These are phyloP conservation scores for Penicillium expansum DNA, from an alignment of 2,329 filamentous ascomycete species.

Conservation along the genomic window DNA sequence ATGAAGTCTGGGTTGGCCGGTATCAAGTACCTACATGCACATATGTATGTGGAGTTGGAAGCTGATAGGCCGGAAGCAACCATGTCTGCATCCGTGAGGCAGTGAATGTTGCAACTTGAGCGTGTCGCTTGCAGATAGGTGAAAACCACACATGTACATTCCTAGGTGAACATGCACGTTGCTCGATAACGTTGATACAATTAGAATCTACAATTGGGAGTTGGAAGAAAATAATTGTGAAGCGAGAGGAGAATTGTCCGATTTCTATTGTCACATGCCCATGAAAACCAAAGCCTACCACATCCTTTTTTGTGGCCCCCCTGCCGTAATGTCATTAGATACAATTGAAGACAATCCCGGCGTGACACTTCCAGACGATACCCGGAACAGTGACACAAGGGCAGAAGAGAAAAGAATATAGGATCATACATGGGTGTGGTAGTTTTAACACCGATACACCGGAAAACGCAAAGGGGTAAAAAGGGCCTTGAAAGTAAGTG, in stretches of 20 bases:
- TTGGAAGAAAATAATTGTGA: conserved; percentile 8
- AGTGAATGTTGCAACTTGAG: neutral
- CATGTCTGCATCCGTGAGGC: neutral
- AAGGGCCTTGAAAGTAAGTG: conserved; percentile 34
- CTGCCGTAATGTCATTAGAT: conserved; percentile 43
- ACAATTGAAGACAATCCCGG: conserved; percentile 37
- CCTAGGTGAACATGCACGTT: neutral
- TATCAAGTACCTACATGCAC: neutral
- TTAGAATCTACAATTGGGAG: neutral
- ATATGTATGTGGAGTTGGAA: neutral
- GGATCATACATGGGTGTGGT: conserved; percentile 25
- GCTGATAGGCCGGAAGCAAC: conserved; percentile 1
- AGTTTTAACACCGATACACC: conserved; percentile 39
- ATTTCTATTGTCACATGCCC: conserved; percentile 41
- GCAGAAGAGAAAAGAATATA: conserved; percentile 21
- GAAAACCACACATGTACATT: neutral
- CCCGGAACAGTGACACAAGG: conserved; percentile 26
- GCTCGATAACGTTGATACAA: conserved; percentile 8
- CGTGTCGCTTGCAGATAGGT: neutral
- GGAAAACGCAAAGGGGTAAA: conserved; percentile 30
- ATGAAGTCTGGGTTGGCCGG: neutral
- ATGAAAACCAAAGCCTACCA: conserved; percentile 30
- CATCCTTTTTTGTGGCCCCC: conserved; percentile 36
- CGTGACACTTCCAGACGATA: conserved; percentile 20
- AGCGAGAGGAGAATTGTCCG: conserved; percentile 44